Conservation (phyloP, 2,329 filamentous ascomycete genomes). For the Paecilomyces sp. region DNA sequence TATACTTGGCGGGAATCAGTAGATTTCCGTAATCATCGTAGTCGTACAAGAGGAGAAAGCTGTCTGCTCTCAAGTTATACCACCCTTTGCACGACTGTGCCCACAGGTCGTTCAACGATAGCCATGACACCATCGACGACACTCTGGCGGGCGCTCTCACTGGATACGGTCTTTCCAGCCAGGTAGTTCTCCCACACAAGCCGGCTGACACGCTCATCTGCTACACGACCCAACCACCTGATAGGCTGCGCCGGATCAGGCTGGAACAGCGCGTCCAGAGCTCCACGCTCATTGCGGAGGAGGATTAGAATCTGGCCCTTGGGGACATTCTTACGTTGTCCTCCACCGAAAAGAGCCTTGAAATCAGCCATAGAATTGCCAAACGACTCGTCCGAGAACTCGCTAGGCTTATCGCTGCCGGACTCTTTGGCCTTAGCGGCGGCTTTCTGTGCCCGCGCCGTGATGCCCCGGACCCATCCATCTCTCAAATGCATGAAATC, state of each 20-base stretch:
- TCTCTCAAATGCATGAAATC: conserved; percentile 91
- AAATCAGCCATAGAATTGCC: conserved; percentile 68
- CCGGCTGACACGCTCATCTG: conserved; percentile 72
- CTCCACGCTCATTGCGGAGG: conserved; percentile 58
- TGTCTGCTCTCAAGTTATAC: conserved; percentile 9
- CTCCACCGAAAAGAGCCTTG: conserved; percentile 72
- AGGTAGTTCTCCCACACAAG: conserved; percentile 88
- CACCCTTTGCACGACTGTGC: conserved; percentile 77
- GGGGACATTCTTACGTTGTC: conserved; percentile 58
- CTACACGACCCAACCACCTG: conserved; percentile 61
- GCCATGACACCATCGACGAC: conserved; percentile 83
- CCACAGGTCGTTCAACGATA: conserved; percentile 80
- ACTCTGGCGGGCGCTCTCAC: conserved; percentile 69
- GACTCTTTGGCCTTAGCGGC: conserved; percentile 41
- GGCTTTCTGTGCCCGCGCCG: conserved; percentile 58
- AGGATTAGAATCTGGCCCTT: conserved; percentile 75
- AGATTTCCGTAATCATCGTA: neutral
- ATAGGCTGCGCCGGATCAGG: conserved; percentile 40
- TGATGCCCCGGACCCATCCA: conserved; percentile 80
- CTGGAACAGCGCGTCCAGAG: conserved; percentile 60
- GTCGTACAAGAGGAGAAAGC: neutral
- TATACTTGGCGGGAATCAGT: neutral
- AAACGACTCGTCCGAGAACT: conserved; percentile 68
- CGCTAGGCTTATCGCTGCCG: conserved; percentile 13
- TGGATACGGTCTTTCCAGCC: conserved; percentile 77